Conservation (phyloP, 305 asterid species). For the Rubia tinctorum region DNA sequence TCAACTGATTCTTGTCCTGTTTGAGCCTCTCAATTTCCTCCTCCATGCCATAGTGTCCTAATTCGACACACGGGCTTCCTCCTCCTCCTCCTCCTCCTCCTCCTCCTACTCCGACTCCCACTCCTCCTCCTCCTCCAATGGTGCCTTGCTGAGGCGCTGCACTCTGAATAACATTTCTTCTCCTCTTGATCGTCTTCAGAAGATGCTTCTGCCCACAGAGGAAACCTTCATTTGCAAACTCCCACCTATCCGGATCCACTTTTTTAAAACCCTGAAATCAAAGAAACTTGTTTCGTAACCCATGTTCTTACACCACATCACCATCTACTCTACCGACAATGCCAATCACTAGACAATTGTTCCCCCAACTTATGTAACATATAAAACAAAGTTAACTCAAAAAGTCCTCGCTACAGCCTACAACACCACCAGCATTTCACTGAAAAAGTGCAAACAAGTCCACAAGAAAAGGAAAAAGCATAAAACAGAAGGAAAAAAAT, state of each 20-base stretch:
- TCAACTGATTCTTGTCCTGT: constrained; percentile 47
- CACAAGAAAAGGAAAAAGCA: neutral
- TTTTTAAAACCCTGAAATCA: constrained; percentile 79
- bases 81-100: constrained; percentile 22
- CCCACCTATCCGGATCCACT: constrained; percentile 93
- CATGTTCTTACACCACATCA: neutral
- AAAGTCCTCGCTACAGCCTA: neutral
- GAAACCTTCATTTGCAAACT: constrained; percentile 84
- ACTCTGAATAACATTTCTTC: constrained; percentile 44
- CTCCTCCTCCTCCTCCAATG: constrained; percentile 24
- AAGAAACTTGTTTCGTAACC: neutral
- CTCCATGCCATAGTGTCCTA: constrained; percentile 63
- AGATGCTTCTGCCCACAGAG: constrained; percentile 89
- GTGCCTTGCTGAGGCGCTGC: constrained; percentile 28
- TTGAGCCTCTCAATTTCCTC: constrained; percentile 63
- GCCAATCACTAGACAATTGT: neutral
- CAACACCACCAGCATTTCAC: neutral
- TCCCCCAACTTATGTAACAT: neutral
- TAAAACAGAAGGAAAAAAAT: neutral
- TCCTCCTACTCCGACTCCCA: constrained; percentile 7
- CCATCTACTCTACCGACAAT: neutral
- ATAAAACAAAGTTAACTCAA: neutral
- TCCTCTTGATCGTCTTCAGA: constrained; percentile 65
- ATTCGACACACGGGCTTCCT: constrained; percentile 45
- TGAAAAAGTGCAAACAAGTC: neutral